These are phyloP conservation scores for Metschnikowia baotianmanensis DNA, from an alignment of 805 yeast species.

Conservation along the genomic window DNA sequence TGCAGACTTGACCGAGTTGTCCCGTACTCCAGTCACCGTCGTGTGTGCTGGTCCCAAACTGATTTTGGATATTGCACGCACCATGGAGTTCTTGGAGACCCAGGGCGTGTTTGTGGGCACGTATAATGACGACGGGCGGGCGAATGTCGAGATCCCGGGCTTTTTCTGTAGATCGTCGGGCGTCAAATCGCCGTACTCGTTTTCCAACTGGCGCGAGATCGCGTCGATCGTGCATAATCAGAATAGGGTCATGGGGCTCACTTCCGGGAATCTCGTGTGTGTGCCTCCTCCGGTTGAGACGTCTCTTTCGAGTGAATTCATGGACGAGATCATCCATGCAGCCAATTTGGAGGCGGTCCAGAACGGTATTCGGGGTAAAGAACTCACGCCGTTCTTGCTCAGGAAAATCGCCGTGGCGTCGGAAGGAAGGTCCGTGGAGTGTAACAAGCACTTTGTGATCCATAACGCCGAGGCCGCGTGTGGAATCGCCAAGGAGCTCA, in stretches of 20 bases:
- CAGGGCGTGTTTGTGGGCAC: constrained; percentile 88
- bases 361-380: constrained; percentile 63
- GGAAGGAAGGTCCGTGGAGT: constrained; percentile 62
- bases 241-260: constrained; percentile 44
- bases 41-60: constrained; percentile 92
- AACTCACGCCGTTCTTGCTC: constrained; percentile 75
- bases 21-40: constrained; percentile 82
- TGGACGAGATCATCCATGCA: constrained; percentile 52
- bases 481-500: constrained; percentile 56
- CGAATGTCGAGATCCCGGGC: constrained; percentile 61
- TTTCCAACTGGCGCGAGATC: constrained; percentile 52
- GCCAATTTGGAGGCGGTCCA: constrained; percentile 57
- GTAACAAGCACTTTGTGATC: constrained; percentile 72
- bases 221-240: constrained; percentile 57
- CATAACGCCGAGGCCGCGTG: constrained; percentile 74
- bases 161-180: constrained; percentile 80
- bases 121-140: constrained; percentile 47
- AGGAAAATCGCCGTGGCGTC: constrained; percentile 65
- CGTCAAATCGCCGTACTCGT: constrained; percentile 63
- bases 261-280: constrained; percentile 75
- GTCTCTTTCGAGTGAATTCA: constrained; percentile 55
- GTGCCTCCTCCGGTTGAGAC: constrained; percentile 71
- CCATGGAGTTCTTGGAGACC: constrained; percentile 85
- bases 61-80: constrained; percentile 73
- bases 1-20: constrained; percentile 84